phyloP scores from a whole-genome alignment of 352 stramenopile genomes.

The Globisporangium carolinianum region DNA sequence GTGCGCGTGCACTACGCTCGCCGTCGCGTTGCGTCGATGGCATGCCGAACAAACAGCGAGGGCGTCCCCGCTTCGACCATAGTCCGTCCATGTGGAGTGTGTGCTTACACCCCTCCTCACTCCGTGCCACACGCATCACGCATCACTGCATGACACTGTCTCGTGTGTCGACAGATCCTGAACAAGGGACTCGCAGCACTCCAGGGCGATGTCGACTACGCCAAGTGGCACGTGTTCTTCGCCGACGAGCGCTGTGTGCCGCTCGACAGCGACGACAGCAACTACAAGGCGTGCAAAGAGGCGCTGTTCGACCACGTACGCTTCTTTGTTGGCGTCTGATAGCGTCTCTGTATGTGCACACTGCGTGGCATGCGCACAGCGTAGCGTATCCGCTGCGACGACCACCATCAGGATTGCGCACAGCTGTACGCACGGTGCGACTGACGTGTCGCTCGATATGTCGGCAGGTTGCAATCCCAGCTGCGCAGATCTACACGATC shows the following conservation, averaged over 20 bases:
- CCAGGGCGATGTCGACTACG: slow-evolving; percentile 85
- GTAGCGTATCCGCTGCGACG: too few species aligned
- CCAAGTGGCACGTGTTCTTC: slow-evolving; percentile 97
- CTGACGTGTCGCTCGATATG: not conserved
- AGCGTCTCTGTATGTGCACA: too few species aligned
- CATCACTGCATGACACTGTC: not conserved
- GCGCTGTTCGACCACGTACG: slow-evolving; percentile 84
- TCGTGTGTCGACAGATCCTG: slow-evolving; percentile 39
- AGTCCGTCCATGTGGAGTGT: not conserved
- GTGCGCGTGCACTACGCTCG: not conserved
- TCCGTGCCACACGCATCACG: too few species aligned
- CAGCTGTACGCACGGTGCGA: too few species aligned
- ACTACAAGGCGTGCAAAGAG: slow-evolving; percentile 90
- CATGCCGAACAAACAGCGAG: not conserved
- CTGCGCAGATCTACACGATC: slow-evolving; percentile 89
- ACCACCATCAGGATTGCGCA: too few species aligned
- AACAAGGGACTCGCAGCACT: slow-evolving; percentile 76
- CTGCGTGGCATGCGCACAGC: too few species aligned
- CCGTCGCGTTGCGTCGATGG: not conserved
- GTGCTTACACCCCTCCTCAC: too few species aligned
- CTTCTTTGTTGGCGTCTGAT: not conserved
- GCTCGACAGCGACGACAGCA: slow-evolving; percentile 91
- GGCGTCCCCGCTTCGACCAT: too few species aligned
- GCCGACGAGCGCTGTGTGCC: slow-evolving; percentile 96
- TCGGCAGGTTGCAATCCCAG: slow-evolving; percentile 56